Conservation (phyloP, 176 grass and related monocot species). For the Ampelocalamus luodianensis region DNA sequence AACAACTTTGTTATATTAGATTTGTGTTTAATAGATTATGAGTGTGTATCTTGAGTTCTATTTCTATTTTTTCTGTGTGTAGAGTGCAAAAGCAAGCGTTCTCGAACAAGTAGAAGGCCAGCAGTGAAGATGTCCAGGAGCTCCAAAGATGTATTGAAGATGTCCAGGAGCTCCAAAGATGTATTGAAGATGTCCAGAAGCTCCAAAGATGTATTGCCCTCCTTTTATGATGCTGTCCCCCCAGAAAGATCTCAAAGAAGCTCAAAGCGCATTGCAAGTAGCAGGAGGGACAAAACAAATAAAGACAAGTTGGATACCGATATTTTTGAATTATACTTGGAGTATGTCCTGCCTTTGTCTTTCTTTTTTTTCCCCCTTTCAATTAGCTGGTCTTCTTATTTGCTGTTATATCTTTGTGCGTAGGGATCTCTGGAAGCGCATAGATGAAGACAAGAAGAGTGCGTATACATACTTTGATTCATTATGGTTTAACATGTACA, state of each 20-base stretch:
- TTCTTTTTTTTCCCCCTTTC: background rate
- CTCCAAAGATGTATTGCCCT: conserved; percentile 22
- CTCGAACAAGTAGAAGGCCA: conserved; percentile 50
- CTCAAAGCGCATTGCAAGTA: conserved; percentile 47
- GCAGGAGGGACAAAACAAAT: conserved; percentile 45
- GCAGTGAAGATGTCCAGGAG: conserved; percentile 14
- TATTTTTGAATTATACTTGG: conserved; percentile 78
- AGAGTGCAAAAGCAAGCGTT: conserved; percentile 54
- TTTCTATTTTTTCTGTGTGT: conserved; percentile 24
- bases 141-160: conserved; percentile 38
- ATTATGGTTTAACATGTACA: conserved; percentile 90
- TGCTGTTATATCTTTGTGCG: conserved; percentile 37
- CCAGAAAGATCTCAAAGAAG: conserved; percentile 6
- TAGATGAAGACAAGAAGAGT: conserved; percentile 76
- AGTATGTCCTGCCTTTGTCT: conserved; percentile 55
- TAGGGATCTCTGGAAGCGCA: conserved; percentile 76
- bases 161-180: background rate
- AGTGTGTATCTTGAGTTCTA: background rate
- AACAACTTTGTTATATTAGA: background rate
- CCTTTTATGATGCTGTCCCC: conserved; percentile 49
- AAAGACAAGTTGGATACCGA: conserved; percentile 69
- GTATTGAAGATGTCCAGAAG: conserved; percentile 8
- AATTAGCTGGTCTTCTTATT: conserved; percentile 25
- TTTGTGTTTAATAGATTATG: background rate
- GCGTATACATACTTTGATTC: conserved; percentile 80